phyloP scores from a whole-genome alignment of 306 rosid genomes.

The Trifolium subterraneum region DNA sequence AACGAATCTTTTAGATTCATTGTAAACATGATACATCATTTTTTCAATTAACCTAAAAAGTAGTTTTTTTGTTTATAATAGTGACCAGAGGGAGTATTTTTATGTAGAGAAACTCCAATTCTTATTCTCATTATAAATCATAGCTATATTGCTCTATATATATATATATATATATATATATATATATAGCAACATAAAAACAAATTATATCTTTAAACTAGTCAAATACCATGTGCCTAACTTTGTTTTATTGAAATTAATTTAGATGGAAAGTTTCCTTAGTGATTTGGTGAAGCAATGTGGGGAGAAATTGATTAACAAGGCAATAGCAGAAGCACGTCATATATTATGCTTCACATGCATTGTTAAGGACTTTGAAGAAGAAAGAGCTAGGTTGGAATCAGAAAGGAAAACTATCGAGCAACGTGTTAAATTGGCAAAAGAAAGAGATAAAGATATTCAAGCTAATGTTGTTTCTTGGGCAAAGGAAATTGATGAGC shows the following conservation, averaged over 20 bases:
- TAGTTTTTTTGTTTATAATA: too few species aligned
- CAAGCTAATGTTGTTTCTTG: rapidly evolving
- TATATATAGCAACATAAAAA: too few species aligned
- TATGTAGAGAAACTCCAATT: too few species aligned
- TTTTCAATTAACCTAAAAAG: too few species aligned
- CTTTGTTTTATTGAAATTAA: background rate
- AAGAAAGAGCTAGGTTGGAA: background rate
- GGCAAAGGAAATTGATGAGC: background rate
- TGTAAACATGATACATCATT: too few species aligned
- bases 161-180: too few species aligned
- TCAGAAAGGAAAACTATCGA: background rate
- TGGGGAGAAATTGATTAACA: background rate
- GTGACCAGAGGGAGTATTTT: too few species aligned
- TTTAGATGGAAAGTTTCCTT: background rate
- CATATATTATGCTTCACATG: background rate
- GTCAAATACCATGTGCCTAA: background rate
- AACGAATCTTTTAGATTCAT: too few species aligned
- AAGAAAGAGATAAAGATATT: background rate
- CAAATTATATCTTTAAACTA: too few species aligned
- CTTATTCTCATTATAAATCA: too few species aligned
- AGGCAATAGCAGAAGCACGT: background rate
- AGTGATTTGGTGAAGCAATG: background rate
- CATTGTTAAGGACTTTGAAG: background rate
- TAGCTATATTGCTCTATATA: too few species aligned
- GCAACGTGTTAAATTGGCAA: background rate